These are phyloP conservation scores for Apostasia shenzhenica DNA, from an alignment of 106 monocot genomes.

Conservation along the genomic window DNA sequence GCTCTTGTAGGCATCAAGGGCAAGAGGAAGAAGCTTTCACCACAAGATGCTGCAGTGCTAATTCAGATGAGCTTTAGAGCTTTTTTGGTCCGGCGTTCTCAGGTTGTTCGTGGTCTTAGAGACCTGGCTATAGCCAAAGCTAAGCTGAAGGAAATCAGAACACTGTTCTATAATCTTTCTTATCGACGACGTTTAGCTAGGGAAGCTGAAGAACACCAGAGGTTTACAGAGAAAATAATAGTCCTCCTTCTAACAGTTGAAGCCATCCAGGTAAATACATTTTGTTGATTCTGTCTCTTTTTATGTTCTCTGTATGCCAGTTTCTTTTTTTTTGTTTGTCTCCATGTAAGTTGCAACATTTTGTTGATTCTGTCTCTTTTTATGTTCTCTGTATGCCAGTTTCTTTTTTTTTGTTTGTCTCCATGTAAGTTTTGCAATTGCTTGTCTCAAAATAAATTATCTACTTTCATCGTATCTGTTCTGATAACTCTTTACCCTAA, in stretches of 20 bases:
- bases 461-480: too few relatives aligned
- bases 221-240: conserved; percentile 88
- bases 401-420: too few relatives aligned
- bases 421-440: too few relatives aligned
- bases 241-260: conserved; percentile 88
- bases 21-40: conserved; percentile 74
- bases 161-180: conserved; percentile 74
- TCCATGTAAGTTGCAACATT: too few relatives aligned
- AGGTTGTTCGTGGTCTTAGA: conserved; percentile 66
- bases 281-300: background rate
- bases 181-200: conserved; percentile 56
- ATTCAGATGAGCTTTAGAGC: conserved; percentile 75
- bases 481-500: too few relatives aligned
- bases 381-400: background rate
- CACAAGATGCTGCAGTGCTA: conserved; percentile 73
- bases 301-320: background rate
- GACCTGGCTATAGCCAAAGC: conserved; percentile 84
- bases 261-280: conserved; percentile 63
- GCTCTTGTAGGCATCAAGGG: conserved; percentile 31
- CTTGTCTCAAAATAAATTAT: too few relatives aligned
- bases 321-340: too few relatives aligned
- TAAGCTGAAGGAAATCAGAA: conserved; percentile 85
- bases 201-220: conserved; percentile 77
- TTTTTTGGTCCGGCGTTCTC: conserved; percentile 60
- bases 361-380: background rate